Conservation (phyloP, 306 rosid genomes). For the Glycine latifolia region DNA sequence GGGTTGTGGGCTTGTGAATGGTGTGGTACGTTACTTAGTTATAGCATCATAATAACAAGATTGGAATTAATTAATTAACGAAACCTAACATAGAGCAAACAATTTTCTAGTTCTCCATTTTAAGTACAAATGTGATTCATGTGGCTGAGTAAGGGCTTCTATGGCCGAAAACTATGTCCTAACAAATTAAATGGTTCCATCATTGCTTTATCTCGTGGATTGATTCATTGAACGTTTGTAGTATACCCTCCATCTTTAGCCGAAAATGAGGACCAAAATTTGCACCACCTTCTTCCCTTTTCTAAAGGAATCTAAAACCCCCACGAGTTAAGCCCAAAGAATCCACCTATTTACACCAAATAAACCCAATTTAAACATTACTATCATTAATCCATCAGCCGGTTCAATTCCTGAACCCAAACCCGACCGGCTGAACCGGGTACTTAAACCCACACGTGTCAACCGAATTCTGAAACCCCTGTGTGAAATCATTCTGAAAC, state of each 20-base stretch:
- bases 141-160: constrained; percentile 4
- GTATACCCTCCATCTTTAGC: constrained; percentile 20
- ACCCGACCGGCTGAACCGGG: constrained; percentile 58
- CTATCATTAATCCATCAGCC: too few species aligned
- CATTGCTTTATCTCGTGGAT: too few species aligned
- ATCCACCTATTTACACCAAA: constrained; percentile 68
- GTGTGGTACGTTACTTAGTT: too few species aligned
- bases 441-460: constrained; percentile 67
- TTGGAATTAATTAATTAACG: neutral
- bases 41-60: neutral
- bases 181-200: constrained; percentile 21
- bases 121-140: constrained; percentile 46
- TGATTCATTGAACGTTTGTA: constrained; percentile 41
- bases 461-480: constrained; percentile 49
- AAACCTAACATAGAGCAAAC: constrained; percentile 40
- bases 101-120: neutral
- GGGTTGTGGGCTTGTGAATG: too few species aligned
- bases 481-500: constrained; percentile 57
- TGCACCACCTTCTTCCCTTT: constrained; percentile 20
- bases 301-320: constrained; percentile 21
- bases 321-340: constrained; percentile 60
- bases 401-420: constrained; percentile 60
- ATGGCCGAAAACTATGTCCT: constrained; percentile 18
- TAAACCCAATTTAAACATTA: neutral
- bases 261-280: constrained; percentile 52